phyloP scores from a whole-genome alignment of 116 monocot genomes.

The Thalassia testudinum region DNA sequence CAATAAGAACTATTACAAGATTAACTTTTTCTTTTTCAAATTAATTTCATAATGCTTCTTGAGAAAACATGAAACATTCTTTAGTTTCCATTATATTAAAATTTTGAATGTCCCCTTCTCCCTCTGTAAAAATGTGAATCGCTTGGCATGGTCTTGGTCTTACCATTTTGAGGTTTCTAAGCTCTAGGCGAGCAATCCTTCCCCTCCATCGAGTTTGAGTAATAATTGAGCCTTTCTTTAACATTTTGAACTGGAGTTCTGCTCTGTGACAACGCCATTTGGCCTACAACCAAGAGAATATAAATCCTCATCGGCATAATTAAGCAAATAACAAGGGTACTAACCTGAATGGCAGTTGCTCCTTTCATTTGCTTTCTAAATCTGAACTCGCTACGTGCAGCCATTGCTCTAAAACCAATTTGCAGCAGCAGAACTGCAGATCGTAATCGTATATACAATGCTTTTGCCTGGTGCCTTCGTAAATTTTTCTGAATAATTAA shows the following conservation, averaged over 20 bases:
- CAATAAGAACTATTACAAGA: too few species aligned
- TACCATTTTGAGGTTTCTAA: constrained; percentile 81
- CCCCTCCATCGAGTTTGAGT: constrained; percentile 86
- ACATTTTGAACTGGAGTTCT: constrained; percentile 35
- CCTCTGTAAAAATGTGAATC: too few species aligned
- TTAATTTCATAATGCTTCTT: too few species aligned
- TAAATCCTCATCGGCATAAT: background rate
- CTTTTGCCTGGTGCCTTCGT: constrained; percentile 28
- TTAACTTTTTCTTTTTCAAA: too few species aligned
- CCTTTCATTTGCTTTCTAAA: constrained; percentile 67
- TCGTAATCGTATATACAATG: constrained; percentile 25
- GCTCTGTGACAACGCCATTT: constrained; percentile 68
- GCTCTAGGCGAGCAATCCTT: constrained; percentile 67
- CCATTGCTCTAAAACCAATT: constrained; percentile 67
- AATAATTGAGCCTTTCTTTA: constrained; percentile 41
- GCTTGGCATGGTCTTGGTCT: too few species aligned
- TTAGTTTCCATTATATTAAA: too few species aligned
- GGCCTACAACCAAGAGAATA: constrained; percentile 18
- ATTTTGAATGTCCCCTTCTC: too few species aligned
- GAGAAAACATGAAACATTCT: too few species aligned
- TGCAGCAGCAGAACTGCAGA: constrained; percentile 46
- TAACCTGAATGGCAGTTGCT: constrained; percentile 53
- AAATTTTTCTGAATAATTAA: constrained; percentile 66
- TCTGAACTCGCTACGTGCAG: constrained; percentile 62
- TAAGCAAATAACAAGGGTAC: background rate